These are phyloP conservation scores for Edaphochlamys debaryana DNA, from an alignment of 139 green algal species.

Conservation along the genomic window DNA sequence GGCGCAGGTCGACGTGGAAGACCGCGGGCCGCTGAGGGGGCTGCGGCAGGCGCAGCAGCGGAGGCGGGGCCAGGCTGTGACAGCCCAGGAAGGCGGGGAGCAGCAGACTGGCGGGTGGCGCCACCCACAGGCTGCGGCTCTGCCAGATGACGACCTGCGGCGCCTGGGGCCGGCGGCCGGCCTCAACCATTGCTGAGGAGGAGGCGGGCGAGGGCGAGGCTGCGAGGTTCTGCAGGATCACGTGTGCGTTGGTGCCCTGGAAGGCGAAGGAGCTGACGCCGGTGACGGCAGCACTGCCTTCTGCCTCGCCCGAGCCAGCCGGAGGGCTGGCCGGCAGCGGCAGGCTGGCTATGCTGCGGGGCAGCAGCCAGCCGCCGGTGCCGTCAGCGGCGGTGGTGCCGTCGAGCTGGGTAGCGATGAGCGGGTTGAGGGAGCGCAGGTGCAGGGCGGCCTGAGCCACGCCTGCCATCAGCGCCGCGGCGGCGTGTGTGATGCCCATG, in stretches of 20 bases:
- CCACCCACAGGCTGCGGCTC: conserved; percentile 10
- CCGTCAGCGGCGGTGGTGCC: background rate
- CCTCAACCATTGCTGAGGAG: background rate
- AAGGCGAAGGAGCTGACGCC: conserved; percentile 87
- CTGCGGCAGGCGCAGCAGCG: too few relatives aligned
- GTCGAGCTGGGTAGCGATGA: conserved; percentile 59
- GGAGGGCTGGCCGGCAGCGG: background rate
- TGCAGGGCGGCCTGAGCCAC: conserved; percentile 62
- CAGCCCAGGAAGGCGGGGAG: background rate
- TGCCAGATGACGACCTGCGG: background rate
- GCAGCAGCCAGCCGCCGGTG: conserved; percentile 31
- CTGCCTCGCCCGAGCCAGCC: background rate
- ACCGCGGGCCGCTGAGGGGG: background rate
- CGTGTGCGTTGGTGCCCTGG: conserved; percentile 75
- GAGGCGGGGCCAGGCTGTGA: background rate
- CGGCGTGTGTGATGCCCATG: conserved; percentile 71
- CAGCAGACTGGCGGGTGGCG: conserved; percentile 19
- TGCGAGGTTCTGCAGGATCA: conserved; percentile 44
- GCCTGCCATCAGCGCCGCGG: background rate
- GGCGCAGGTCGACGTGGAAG: conserved; percentile 27
- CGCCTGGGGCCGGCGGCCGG: too few relatives aligned
- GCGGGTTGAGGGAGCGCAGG: conserved; percentile 68
- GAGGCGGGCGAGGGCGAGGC: background rate
- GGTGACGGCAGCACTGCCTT: background rate
- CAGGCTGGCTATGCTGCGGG: background rate